These are phyloP conservation scores for Aspergillus steynii DNA, from an alignment of 495 filamentous ascomycete species.

Conservation along the genomic window DNA sequence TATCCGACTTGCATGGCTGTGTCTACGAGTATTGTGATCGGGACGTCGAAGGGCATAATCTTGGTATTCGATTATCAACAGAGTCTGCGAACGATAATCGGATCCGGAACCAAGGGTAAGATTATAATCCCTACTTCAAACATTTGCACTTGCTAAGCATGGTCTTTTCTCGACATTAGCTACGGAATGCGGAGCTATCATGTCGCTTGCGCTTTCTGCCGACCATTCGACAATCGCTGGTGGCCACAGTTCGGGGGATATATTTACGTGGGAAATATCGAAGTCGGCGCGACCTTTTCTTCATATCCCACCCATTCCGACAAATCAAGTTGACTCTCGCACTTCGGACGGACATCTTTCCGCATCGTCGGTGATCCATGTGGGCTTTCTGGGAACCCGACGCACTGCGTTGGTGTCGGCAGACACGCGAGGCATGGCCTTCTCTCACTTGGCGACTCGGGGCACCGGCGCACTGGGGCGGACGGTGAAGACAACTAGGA, in stretches of 20 bases:
- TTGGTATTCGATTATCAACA: slow-evolving; percentile 97
- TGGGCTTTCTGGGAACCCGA: slow-evolving; percentile 92
- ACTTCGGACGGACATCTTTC: slow-evolving; percentile 79
- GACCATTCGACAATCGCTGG: slow-evolving; percentile 89
- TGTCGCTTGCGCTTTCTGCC: slow-evolving; percentile 85
- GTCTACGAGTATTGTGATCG: slow-evolving; percentile 85
- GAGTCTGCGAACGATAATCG: slow-evolving; percentile 88
- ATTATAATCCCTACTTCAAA: background rate
- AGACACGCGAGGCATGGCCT: slow-evolving; percentile 94
- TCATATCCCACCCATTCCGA: slow-evolving; percentile 74
- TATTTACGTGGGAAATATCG: slow-evolving; percentile 95
- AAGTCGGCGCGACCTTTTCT: slow-evolving; percentile 83
- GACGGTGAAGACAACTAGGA: slow-evolving; percentile 83
- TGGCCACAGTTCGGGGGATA: slow-evolving; percentile 85
- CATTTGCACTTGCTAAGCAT: background rate
- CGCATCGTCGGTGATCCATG: slow-evolving; percentile 74
- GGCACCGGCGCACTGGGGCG: slow-evolving; percentile 84
- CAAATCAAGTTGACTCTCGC: slow-evolving; percentile 61
- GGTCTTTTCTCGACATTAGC: slow-evolving; percentile 49
- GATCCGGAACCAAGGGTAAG: slow-evolving; percentile 87
- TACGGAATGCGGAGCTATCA: slow-evolving; percentile 85
- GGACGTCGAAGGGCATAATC: slow-evolving; percentile 91
- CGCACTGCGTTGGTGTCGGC: slow-evolving; percentile 98
- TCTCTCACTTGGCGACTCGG: slow-evolving; percentile 91
- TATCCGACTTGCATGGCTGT: slow-evolving; percentile 88